Percentiles rank a stretch among this genome's conserved stretches.
Evolutionary conservation across 129 eudicot species (phyloP).

Genomic region (Helichrysum umbraculigerum): DNA sequence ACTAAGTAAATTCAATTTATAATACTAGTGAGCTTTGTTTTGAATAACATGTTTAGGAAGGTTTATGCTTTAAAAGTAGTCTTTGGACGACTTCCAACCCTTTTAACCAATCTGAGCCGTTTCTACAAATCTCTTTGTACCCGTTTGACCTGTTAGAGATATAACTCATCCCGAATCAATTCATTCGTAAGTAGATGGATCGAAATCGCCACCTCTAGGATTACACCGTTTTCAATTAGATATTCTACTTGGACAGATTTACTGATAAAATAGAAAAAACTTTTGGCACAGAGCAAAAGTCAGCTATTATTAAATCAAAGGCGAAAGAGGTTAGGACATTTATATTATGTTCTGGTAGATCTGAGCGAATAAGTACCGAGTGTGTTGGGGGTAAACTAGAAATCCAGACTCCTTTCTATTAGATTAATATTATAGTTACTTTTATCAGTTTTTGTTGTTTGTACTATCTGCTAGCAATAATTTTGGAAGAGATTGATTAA

Average conservation of each 20-base stretch:
- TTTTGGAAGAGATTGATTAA: slow-evolving; percentile 16
- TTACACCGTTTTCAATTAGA: neutral
- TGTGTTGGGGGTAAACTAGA: neutral
- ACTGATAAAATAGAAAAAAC: neutral
- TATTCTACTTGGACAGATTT: neutral
- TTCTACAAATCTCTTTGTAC: neutral
- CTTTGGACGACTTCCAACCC: neutral
- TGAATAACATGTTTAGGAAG: neutral
- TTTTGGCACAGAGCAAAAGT: neutral
- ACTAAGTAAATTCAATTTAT: neutral
- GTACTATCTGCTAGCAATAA: slow-evolving; percentile 16
- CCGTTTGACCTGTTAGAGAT: neutral
- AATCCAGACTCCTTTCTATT: neutral
- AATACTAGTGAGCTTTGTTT: neutral
- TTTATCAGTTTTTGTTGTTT: neutral
- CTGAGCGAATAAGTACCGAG: too few species aligned
- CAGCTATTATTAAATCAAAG: neutral
- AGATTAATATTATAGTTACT: neutral
- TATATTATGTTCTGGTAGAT: neutral
- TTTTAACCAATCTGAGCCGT: neutral
- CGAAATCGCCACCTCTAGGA: neutral
- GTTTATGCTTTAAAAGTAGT: neutral
- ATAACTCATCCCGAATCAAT: neutral
- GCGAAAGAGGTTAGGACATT: neutral
- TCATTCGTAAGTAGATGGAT: neutral